These are phyloP conservation scores for Helianthus tuberosus DNA, from an alignment of 129 eudicot species.

Conservation along the genomic window DNA sequence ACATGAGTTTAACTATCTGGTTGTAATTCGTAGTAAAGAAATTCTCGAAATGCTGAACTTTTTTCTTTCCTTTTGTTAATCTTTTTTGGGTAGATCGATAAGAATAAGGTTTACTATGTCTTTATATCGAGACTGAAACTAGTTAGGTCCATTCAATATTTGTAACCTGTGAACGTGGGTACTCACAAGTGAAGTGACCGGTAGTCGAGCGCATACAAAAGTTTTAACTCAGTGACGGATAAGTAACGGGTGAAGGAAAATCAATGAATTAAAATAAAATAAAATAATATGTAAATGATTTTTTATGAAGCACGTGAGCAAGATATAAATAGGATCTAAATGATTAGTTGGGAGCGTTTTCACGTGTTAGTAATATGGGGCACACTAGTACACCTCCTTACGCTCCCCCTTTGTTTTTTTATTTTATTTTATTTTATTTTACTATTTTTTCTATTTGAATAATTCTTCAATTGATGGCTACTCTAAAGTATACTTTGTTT, in stretches of 20 bases:
- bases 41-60: too few species aligned
- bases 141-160: neutral
- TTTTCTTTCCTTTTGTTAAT: too few species aligned
- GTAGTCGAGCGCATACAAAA: neutral
- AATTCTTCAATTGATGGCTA: constrained; percentile 3
- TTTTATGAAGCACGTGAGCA: constrained; percentile 31
- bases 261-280: neutral
- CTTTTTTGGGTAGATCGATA: too few species aligned
- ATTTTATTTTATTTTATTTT: too few species aligned
- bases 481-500: constrained; percentile 16
- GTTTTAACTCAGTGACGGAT: too few species aligned
- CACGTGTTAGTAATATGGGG: constrained; percentile 36
- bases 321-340: constrained; percentile 20
- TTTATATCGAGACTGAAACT: neutral
- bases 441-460: neutral
- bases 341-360: constrained; percentile 38
- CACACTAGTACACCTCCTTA: constrained; percentile 17
- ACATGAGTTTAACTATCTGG: too few species aligned
- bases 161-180: neutral
- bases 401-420: constrained; percentile 37
- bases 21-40: too few species aligned
- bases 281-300: neutral
- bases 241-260: too few species aligned
- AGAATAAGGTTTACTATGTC: too few species aligned
- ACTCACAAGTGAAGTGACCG: neutral